Base-by-base conservation (phyloP, 441 rosid species). In the Breynia disticha region DNA sequence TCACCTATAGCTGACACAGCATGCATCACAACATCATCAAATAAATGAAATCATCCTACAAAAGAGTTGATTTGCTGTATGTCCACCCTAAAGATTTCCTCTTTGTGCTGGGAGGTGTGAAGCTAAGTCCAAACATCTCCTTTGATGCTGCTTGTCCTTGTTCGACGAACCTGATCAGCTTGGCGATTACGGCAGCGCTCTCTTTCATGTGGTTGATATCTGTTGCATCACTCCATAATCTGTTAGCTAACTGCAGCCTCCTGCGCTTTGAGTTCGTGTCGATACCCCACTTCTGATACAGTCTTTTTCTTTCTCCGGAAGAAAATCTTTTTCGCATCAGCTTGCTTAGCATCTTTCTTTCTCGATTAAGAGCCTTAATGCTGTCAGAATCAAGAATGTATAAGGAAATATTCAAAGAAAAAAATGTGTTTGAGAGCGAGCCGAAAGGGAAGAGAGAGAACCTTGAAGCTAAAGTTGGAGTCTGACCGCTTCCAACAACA, bases 101-200 rank as follows among this genome's bases (percentile, higher is more conserved):
- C 63, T 74, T 65, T 47, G 72, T 51, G 54, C 66, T 61, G 1
- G 81, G 80, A 10, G 89, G 81, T 10, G 87, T 75, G 74, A 90
- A 87, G 72, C 86, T 87, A 53, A 85, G 84, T 13, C 97, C 95
- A 50, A 87, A 82, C 95, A 83, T 84, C 63, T 80, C 90, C 73
- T 85, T 87, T 16, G 80, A 75, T 46, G 82, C 87, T 46, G 82
- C 87, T 22, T 74, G 71, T 28, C 95, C 93, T 50, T 87, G 87
- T 60, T 84, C 91, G 11, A 79, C 80, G 37, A 90, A 83, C 62
- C 81, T 72, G 10, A 79, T 78, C 54, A 90, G 78, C 74, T 90
- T 90, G 0, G 93, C 95, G 19, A 87, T 78, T 32, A 90, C 63
- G 1, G 83, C 64, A 18, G 95, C 89, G 20, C 97, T 90, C 59